Percentiles rank a stretch among this genome's conserved stretches.
phyloP scores from a whole-genome alignment of 2,329 filamentous ascomycete genomes.

The Colletotrichum liriopes region DNA sequence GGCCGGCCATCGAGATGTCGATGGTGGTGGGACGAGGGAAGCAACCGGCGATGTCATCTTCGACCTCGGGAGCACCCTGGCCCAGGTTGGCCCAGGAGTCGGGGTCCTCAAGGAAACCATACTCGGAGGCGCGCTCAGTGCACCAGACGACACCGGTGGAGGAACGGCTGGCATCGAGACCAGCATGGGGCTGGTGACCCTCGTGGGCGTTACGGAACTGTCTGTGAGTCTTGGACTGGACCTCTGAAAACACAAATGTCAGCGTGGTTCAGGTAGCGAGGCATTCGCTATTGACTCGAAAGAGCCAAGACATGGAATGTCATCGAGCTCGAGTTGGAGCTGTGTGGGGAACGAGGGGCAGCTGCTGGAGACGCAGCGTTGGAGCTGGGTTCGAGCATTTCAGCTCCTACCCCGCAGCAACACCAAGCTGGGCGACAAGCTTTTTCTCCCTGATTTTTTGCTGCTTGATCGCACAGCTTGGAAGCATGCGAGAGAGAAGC shows the following conservation, averaged over 20 bases:
- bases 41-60: slow-evolving; percentile 91
- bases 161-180: slow-evolving; percentile 88
- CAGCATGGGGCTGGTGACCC: slow-evolving; percentile 91
- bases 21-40: slow-evolving; percentile 87
- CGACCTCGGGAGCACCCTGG: slow-evolving; percentile 94
- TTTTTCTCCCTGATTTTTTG: slow-evolving; percentile 25
- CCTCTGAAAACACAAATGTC: slow-evolving; percentile 69
- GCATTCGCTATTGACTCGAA: background rate
- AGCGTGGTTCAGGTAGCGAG: slow-evolving; percentile 29
- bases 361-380: slow-evolving; percentile 22
- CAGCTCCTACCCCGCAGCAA: slow-evolving; percentile 41
- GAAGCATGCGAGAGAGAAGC: background rate
- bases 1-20: slow-evolving; percentile 81
- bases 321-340: slow-evolving; percentile 38
- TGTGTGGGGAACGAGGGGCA: slow-evolving; percentile 43
- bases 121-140: slow-evolving; percentile 88
- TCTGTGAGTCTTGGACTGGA: slow-evolving; percentile 86
- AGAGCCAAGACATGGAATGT: slow-evolving; percentile 35
- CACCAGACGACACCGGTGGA: slow-evolving; percentile 97
- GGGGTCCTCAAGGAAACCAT: slow-evolving; percentile 88
- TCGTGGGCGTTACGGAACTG: slow-evolving; percentile 93
- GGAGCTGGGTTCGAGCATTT: slow-evolving; percentile 28
- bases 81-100: slow-evolving; percentile 92
- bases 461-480: background rate
- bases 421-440: slow-evolving; percentile 31